A percentile compares a stretch with the other conserved stretches of the same genome.
Evolutionary conservation across 441 rosid species (phyloP).

Genomic region (Aleurites moluccanus): DNA sequence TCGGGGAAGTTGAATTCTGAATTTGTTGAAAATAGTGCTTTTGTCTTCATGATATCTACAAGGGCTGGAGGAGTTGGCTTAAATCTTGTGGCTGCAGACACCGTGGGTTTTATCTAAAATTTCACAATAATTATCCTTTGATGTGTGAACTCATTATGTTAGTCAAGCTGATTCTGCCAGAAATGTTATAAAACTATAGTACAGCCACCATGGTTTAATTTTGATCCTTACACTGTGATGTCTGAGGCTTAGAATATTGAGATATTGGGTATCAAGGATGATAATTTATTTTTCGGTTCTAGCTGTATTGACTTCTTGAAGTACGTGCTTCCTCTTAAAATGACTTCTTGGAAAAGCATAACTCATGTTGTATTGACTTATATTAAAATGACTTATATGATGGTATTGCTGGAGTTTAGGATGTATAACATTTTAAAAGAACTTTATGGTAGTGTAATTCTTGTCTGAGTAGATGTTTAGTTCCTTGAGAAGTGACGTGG

Average conservation of each 20-base stretch:
- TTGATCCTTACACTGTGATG: neutral
- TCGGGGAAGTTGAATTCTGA: constrained; percentile 37
- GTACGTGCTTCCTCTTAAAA: neutral
- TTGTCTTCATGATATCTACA: constrained; percentile 87
- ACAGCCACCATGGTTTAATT: neutral
- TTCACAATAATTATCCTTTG: neutral
- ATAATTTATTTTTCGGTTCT: neutral
- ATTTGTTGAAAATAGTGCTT: constrained; percentile 48
- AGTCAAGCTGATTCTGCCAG: neutral
- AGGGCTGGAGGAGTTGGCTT: constrained; percentile 97
- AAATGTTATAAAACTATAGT: neutral
- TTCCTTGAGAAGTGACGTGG: constrained; percentile 10
- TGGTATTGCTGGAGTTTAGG: neutral
- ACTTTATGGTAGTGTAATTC: neutral
- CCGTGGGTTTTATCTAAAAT: constrained; percentile 44
- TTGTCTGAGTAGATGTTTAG: neutral
- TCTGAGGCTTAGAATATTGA: neutral
- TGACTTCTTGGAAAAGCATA: neutral
- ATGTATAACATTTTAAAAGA: neutral
- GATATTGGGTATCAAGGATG: neutral
- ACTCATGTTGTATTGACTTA: neutral
- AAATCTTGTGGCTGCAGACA: constrained; percentile 92
- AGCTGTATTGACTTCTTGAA: neutral
- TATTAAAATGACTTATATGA: neutral
- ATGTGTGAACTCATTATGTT: neutral